A percentile compares a stretch with the other conserved stretches of the same genome.
phyloP scores from a whole-genome alignment of 148 eudicot genomes.

The Selenicereus undatus region DNA sequence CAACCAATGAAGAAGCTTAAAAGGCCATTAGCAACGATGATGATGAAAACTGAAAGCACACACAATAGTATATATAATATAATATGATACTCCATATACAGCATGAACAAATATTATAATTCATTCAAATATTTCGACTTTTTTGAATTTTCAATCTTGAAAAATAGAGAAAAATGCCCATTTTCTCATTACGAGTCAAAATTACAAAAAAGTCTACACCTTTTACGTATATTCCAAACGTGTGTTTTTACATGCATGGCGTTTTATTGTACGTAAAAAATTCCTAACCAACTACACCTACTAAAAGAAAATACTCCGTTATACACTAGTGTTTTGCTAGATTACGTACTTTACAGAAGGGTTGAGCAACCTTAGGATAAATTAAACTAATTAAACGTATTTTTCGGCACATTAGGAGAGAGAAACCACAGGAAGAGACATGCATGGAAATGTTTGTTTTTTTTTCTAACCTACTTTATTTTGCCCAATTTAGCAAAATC shows the following conservation, averaged over 20 bases:
- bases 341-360: slow-evolving; percentile 11
- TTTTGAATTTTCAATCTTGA: neutral
- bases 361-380: slow-evolving; percentile 4
- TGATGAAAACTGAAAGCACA: no score
- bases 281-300: neutral
- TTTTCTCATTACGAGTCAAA: neutral
- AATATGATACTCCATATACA: neutral
- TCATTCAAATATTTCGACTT: neutral
- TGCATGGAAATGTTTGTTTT: neutral
- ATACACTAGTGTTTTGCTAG: neutral
- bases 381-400: no score
- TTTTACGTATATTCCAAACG: neutral
- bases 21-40: neutral
- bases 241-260: neutral
- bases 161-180: neutral
- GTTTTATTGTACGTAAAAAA: neutral
- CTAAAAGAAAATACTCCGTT: neutral
- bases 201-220: neutral
- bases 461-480: neutral
- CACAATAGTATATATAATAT: no score
- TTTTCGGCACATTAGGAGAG: neutral
- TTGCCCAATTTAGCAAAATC: neutral
- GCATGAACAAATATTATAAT: neutral
- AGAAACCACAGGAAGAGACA: neutral
- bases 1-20: neutral